Evolutionary conservation across 2,329 filamentous ascomycete species (phyloP), one percentile per base, ranked within the genome.

Genomic region (Neocatenulostroma microsporum): DNA sequence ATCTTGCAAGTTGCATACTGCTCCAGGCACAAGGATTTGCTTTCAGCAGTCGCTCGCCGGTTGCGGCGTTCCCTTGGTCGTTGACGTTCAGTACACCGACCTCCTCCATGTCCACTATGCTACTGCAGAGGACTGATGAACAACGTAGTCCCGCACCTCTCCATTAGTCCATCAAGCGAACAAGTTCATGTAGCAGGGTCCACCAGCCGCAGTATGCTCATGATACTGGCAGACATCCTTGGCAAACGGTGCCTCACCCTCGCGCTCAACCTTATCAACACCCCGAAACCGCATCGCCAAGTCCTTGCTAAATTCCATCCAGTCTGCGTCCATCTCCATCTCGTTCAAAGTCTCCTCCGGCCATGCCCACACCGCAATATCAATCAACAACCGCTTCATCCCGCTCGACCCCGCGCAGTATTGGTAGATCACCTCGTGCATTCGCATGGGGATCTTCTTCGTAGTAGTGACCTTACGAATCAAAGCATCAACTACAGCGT

Each of bases 401-500:
- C 20, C 31, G 31, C 21, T 21, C 20, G 11, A 8, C 10, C 31
- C 31, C 10, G 13, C 31, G 4, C 20, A 24, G 3, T 5, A 4
- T n/a, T 20, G 4, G 14, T 34, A 34, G 3, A 25, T 15, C 5
- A 10, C 4, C 5, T 15, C 4, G 21, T 34, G 31, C 20, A 34
- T 7, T 10, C 14, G 8, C n/a, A 5, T 9, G 27, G 7, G 4
- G 4, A n/a, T 17, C 27, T 39, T 7, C 9, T 41, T 39, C 1
- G 31, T 19, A 17, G 7, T 5, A 4, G 10, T 17, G 14, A 41
- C 6, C 9, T 41, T 39, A 1, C 31, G 18, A 7, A 51, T 30
- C 5, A 49, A 29, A 3, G 36, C 38, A 11, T 49, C 40, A 15
- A 47, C 24, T 0, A 47, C 25, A 3, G 37, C 34, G 30, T 55